Evolutionary conservation across 352 stramenopile species (phyloP), one percentile per base, ranked within the genome.

Genomic region (Thraustochytrium striatum): DNA sequence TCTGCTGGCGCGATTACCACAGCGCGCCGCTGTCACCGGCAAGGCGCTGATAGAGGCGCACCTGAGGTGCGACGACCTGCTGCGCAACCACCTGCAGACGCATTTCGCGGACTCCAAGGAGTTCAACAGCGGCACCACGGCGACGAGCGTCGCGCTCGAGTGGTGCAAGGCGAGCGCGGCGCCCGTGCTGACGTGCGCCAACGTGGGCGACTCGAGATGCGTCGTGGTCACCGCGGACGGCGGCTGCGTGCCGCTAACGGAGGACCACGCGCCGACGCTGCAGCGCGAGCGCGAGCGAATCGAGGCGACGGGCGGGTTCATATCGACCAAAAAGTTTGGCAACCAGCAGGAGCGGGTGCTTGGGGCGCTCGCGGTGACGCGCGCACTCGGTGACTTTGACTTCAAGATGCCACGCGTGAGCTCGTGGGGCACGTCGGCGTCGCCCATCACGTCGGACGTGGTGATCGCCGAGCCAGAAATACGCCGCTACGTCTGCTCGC

Each of bases 391-490:
- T 5, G 69, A 79, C 57, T 69, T 69, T 72, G 69, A 65, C 21
- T 75, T 75, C 52, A 75, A 75, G 65, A 21, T 75, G 32, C 65
- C 65, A 3, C 33, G 36, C n/a, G 65, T 72, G 7, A 13, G 41
- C n/a, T 7, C 65, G 9, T 75, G 65, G 65, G 39, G 43, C 3
- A 72, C 16, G 32, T 8, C 44, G 0, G 65, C 43, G 1, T 61
- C 19, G 44, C 65, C 65, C 16, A 75, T 75, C 25, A 75, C 44
- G 16, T 39, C 19, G 19, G 65, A 75, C 25, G 8, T 75, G 0
- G 65, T 75, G 0, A n/a, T 19, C 5, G 39, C 28, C 21, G 16
- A 47, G 3, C 65, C 65, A 7, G 65, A 75, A 3, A 70, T 75
- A 30, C 21, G 33, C 16, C 16, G 11, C 1, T 43, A 38, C 30